These are phyloP conservation scores for Baeospora myosura DNA, from an alignment of 1,284 basidiomycete genomes.

Conservation along the genomic window DNA sequence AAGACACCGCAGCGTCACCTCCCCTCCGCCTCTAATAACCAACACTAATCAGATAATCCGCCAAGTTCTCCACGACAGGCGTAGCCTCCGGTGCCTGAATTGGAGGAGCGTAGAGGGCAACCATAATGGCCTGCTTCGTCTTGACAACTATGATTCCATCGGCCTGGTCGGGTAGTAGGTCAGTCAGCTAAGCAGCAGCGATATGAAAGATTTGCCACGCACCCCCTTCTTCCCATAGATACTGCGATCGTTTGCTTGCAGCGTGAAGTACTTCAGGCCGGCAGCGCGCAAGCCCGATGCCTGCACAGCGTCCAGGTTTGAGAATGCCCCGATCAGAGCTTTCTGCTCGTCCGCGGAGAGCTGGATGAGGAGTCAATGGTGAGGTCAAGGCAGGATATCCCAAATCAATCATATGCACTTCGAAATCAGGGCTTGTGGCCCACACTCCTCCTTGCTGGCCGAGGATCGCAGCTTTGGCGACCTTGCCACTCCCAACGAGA, in stretches of 20 bases:
- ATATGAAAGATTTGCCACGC: conserved; percentile 15
- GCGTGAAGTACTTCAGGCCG: conserved; percentile 77
- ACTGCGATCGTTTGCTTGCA: conserved; percentile 52
- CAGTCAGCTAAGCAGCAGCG: conserved; percentile 5
- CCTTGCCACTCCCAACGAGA: conserved; percentile 73
- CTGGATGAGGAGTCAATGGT: conserved; percentile 33
- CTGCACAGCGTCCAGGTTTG: conserved; percentile 36
- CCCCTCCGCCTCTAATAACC: conserved; percentile 38
- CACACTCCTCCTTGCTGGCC: conserved; percentile 84
- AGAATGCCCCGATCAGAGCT: conserved; percentile 52
- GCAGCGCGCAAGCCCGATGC: conserved; percentile 63
- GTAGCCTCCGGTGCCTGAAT: conserved; percentile 70
- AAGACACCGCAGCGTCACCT: too few relatives aligned
- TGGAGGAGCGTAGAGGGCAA: conserved; percentile 73
- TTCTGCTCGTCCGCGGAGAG: conserved; percentile 73
- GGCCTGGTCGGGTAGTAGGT: conserved; percentile 43
- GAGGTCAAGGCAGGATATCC: conserved; percentile 3
- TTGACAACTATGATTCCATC: conserved; percentile 81
- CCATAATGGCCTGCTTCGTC: conserved; percentile 84
- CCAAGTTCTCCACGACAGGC: conserved; percentile 66
- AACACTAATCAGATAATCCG: conserved; percentile 72
- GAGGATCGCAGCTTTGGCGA: conserved; percentile 78
- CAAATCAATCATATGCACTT: conserved; percentile 40
- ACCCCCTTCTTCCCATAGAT: conserved; percentile 83
- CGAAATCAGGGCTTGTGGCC: conserved; percentile 73